Conservation (phyloP, 192 early-diverging fungal species). For the Dissophora ornata region DNA sequence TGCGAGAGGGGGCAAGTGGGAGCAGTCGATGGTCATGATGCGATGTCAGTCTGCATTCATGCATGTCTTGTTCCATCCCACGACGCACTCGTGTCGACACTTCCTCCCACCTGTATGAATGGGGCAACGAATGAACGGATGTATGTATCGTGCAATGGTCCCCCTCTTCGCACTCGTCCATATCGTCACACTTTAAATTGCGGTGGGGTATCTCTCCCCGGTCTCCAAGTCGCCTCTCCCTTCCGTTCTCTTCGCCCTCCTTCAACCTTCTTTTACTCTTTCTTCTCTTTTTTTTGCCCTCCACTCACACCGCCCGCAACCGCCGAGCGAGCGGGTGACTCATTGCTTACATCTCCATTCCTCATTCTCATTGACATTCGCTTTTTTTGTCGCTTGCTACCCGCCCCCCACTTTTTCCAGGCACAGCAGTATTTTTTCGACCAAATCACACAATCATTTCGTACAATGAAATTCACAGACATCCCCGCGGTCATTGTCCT, state of each 20-base stretch:
- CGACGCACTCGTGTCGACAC: no score
- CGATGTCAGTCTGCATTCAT: no score
- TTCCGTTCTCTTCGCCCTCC: background rate
- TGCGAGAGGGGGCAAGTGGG: no score
- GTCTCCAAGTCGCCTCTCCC: slow-evolving; percentile 7
- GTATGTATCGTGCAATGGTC: no score
- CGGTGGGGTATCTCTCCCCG: background rate
- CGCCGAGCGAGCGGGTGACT: background rate
- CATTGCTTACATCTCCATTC: background rate
- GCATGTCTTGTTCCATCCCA: no score
- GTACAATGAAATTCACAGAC: slow-evolving; percentile 11
- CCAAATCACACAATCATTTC: background rate
- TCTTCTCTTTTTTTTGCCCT: background rate
- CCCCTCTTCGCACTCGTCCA: background rate
- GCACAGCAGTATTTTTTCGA: background rate
- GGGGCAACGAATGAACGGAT: no score
- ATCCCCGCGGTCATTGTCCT: slow-evolving; percentile 19
- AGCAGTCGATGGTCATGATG: no score
- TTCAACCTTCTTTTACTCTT: background rate
- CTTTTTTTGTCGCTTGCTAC: background rate
- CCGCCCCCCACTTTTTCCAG: background rate
- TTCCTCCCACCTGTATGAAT: no score
- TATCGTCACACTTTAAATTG: background rate
- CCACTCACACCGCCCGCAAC: background rate
- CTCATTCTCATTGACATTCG: no score